A percentile compares a stretch with the other conserved stretches of the same genome.
Evolutionary conservation across 257 asterid genomes (phyloP).

Genomic region (Capsicum chinense): DNA sequence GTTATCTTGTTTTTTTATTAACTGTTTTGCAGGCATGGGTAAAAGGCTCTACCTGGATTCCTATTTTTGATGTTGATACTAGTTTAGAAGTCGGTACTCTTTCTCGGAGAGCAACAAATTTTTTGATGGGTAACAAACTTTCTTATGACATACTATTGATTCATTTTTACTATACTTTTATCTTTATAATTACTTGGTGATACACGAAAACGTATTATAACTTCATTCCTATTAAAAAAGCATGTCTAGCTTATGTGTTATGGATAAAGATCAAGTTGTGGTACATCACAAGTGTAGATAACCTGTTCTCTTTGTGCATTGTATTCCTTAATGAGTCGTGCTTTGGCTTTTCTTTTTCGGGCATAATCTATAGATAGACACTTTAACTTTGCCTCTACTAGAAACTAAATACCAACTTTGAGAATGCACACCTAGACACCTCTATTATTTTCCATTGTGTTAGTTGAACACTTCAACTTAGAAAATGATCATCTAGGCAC

Average conservation of each 20-base stretch:
- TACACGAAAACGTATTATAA: not conserved
- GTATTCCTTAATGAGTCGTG: not conserved
- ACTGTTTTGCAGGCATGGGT: conserved; percentile 81
- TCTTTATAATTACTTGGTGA: not conserved
- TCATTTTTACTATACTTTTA: not conserved
- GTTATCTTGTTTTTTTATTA: not conserved
- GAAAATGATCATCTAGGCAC: too few relatives aligned
- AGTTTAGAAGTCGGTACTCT: conserved; percentile 66
- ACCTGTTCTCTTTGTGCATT: not conserved
- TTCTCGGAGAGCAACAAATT: conserved; percentile 71
- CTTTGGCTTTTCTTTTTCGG: not conserved
- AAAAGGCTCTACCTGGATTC: conserved; percentile 89
- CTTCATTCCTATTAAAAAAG: not conserved
- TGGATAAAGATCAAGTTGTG: not conserved
- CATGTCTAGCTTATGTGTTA: not conserved
- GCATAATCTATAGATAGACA: too few relatives aligned
- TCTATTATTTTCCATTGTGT: too few relatives aligned
- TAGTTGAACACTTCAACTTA: too few relatives aligned
- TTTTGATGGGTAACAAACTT: conserved; percentile 70
- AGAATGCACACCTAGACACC: too few relatives aligned
- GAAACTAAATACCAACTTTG: too few relatives aligned
- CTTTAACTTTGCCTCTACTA: too few relatives aligned
- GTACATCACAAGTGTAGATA: not conserved
- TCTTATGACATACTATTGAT: not conserved
- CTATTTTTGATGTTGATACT: conserved; percentile 79